Evolutionary conservation across 129 eudicot species (phyloP).

Genomic region (Artemisia argyi): DNA sequence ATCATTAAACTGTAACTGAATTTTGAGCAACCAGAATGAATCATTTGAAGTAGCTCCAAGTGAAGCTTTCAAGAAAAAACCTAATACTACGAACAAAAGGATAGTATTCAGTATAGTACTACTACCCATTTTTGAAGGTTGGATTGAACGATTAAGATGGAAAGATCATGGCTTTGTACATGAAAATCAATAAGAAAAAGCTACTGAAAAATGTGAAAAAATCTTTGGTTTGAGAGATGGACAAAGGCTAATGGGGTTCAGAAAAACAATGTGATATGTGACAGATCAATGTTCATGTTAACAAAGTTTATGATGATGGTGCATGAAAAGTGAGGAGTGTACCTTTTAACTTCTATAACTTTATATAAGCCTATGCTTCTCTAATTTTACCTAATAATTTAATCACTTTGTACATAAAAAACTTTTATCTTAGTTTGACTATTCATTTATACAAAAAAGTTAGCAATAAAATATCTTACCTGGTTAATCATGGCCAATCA

Average conservation of each 20-base stretch:
- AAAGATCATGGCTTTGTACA: slow-evolving; percentile 19
- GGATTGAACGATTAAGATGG: slow-evolving; percentile 6
- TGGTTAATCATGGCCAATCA: too few relatives aligned
- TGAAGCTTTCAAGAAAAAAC: slow-evolving; percentile 26
- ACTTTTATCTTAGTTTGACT: slow-evolving; percentile 14
- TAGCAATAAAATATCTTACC: neutral
- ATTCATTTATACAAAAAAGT: slow-evolving; percentile 9
- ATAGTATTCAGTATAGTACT: slow-evolving; percentile 26
- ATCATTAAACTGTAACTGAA: slow-evolving; percentile 67
- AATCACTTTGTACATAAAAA: slow-evolving; percentile 9
- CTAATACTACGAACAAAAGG: slow-evolving; percentile 41
- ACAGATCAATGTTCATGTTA: slow-evolving; percentile 39
- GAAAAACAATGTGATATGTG: slow-evolving; percentile 39
- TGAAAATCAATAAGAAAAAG: slow-evolving; percentile 21
- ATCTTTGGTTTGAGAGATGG: slow-evolving; percentile 15
- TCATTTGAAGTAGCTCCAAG: slow-evolving; percentile 47
- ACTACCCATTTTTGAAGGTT: slow-evolving; percentile 32
- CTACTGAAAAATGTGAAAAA: slow-evolving; percentile 8
- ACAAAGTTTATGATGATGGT: slow-evolving; percentile 35
- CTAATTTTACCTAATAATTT: slow-evolving; percentile 22
- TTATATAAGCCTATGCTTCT: slow-evolving; percentile 30
- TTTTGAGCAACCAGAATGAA: slow-evolving; percentile 69
- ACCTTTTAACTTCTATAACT: slow-evolving; percentile 31
- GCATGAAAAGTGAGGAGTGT: slow-evolving; percentile 36
- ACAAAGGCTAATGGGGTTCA: slow-evolving; percentile 30